Conservation (phyloP, 1,139 yeast species). For the Kurtzmaniella quercitrusa region DNA sequence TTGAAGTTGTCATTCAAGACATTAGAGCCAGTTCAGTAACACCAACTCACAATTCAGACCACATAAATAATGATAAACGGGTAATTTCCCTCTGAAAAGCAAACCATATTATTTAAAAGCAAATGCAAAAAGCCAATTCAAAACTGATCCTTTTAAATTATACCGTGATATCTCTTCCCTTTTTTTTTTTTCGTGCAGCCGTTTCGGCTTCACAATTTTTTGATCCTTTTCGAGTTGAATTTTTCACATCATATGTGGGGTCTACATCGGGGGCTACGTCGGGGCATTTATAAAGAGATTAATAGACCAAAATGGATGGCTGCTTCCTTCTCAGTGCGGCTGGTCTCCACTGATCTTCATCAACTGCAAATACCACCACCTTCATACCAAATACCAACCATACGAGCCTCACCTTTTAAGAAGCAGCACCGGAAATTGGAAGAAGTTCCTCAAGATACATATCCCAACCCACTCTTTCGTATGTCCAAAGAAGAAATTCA, state of each 20-base stretch:
- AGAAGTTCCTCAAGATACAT: conserved; percentile 17
- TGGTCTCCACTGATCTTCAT: neutral
- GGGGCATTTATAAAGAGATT: neutral
- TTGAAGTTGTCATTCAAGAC: too few relatives aligned
- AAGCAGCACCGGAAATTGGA: conserved; percentile 5
- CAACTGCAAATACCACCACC: neutral
- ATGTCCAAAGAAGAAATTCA: conserved; percentile 26
- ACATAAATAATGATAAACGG: too few relatives aligned
- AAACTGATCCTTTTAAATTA: too few relatives aligned
- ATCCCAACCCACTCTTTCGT: conserved; percentile 32
- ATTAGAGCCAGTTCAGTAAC: too few relatives aligned
- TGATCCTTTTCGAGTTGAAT: neutral
- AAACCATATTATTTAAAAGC: too few relatives aligned
- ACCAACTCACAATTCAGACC: too few relatives aligned
- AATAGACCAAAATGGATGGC: too few relatives aligned
- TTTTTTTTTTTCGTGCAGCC: neutral
- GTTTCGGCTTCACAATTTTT: too few relatives aligned
- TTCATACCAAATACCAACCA: neutral
- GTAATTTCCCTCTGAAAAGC: too few relatives aligned
- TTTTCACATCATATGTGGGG: conserved; percentile 1
- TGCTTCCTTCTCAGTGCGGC: too few relatives aligned
- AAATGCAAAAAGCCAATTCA: too few relatives aligned
- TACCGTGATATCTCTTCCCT: too few relatives aligned
- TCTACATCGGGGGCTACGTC: neutral
- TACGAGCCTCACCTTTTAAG: neutral